Percentiles rank a stretch among this genome's conserved stretches.
Evolutionary conservation across 2,329 filamentous ascomycete genomes (phyloP).

Genomic region (Monosporascus sp.): DNA sequence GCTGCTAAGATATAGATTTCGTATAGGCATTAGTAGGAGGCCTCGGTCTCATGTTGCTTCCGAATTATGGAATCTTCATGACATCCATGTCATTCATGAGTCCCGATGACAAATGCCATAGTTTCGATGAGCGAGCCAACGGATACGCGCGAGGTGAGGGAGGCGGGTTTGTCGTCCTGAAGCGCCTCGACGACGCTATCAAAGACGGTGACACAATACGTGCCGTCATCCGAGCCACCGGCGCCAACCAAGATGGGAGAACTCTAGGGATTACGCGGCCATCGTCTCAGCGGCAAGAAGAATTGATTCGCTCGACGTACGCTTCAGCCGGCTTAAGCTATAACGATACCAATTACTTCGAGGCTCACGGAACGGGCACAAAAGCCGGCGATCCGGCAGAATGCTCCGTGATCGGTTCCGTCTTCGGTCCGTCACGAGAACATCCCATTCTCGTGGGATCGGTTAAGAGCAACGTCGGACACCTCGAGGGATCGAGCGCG

Average conservation of each 20-base stretch:
- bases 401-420: not conserved
- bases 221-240: slow-evolving; percentile 27
- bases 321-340: slow-evolving; percentile 25
- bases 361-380: slow-evolving; percentile 9
- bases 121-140: slow-evolving; percentile 32
- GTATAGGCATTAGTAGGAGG: not conserved
- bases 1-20: too few relatives aligned
- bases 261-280: slow-evolving; percentile 21
- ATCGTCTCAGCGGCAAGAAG: slow-evolving; percentile 24
- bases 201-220: slow-evolving; percentile 38
- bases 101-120: slow-evolving; percentile 14
- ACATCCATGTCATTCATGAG: not conserved
- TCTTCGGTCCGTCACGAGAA: slow-evolving; percentile 6
- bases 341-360: slow-evolving; percentile 10
- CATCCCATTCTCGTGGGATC: slow-evolving; percentile 47
- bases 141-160: slow-evolving; percentile 43
- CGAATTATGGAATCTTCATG: not conserved
- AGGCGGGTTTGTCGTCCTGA: slow-evolving; percentile 33
- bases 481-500: slow-evolving; percentile 11
- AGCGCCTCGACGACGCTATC: slow-evolving; percentile 35
- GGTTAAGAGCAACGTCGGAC: slow-evolving; percentile 27
- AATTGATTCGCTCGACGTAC: slow-evolving; percentile 31
- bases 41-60: slow-evolving; percentile 13
- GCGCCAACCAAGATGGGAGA: slow-evolving; percentile 33
- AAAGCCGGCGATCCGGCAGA: slow-evolving; percentile 4